A percentile compares a stretch with the other conserved stretches of the same genome.
Evolutionary conservation across 352 stramenopile species (phyloP).

Genomic region (Globisporangium orthogonon): DNA sequence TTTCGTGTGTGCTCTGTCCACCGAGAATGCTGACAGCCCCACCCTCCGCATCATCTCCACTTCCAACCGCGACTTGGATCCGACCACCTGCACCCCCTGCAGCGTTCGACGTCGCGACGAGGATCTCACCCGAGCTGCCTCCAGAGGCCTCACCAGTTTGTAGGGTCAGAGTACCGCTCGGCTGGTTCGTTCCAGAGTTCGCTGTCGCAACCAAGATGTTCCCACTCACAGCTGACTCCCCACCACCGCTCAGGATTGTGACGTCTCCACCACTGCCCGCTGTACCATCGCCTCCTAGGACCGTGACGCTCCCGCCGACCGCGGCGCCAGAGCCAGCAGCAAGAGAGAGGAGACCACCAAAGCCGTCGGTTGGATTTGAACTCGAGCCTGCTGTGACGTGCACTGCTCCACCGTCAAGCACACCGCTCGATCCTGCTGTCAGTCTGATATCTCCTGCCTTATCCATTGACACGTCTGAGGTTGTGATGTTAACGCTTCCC

Average conservation of each 20-base stretch:
- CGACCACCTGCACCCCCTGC: slow-evolving; percentile 15
- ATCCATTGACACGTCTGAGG: slow-evolving; percentile 12
- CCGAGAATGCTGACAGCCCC: slow-evolving; percentile 16
- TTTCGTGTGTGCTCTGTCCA: slow-evolving; percentile 18
- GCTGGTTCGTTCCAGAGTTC: slow-evolving; percentile 11
- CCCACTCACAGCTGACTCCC: slow-evolving; percentile 15
- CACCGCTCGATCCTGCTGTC: slow-evolving; percentile 11
- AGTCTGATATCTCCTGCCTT: slow-evolving; percentile 16
- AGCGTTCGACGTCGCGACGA: slow-evolving; percentile 20
- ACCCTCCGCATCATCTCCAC: slow-evolving; percentile 9
- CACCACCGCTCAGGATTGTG: slow-evolving; percentile 14
- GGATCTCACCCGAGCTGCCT: slow-evolving; percentile 22
- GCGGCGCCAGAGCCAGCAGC: slow-evolving; percentile 11
- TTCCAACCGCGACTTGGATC: slow-evolving; percentile 25
- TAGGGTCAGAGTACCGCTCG: slow-evolving; percentile 17
- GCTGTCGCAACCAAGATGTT: slow-evolving; percentile 18
- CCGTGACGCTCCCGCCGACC: slow-evolving; percentile 23
- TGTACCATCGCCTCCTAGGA: slow-evolving; percentile 22
- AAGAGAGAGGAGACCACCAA: slow-evolving; percentile 12
- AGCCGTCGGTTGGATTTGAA: slow-evolving; percentile 4
- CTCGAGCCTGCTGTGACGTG: slow-evolving; percentile 22
- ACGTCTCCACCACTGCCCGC: slow-evolving; percentile 16
- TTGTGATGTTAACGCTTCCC: slow-evolving; percentile 16
- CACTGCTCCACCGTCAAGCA: slow-evolving; percentile 16
- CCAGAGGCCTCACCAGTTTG: slow-evolving; percentile 9